phyloP scores from a whole-genome alignment of 2,329 filamentous ascomycete genomes.

The Colletotrichum viniferum region DNA sequence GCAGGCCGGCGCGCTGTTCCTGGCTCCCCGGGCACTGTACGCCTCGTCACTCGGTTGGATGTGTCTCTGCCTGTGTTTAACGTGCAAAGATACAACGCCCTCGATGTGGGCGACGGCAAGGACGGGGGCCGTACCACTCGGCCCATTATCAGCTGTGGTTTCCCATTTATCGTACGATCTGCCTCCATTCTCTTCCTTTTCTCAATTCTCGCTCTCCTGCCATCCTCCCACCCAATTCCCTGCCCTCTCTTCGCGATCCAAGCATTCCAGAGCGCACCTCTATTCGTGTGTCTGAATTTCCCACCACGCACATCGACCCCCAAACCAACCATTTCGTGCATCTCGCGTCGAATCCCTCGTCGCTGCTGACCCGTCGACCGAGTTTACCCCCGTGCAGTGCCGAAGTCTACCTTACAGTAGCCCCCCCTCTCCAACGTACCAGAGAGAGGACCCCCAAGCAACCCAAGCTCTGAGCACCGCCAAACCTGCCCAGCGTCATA shows the following conservation, averaged over 20 bases:
- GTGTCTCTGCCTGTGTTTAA: not conserved
- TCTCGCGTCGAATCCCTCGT: not conserved
- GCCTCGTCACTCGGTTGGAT: not conserved
- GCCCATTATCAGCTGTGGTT: constrained; percentile 19
- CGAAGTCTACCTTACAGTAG: not conserved
- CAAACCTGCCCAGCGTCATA: constrained; percentile 16
- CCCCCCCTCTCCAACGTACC: not conserved
- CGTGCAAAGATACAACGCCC: not conserved
- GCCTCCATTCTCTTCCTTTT: constrained; percentile 12
- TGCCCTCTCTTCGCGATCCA: not conserved
- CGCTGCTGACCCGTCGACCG: not conserved
- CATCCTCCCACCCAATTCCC: not conserved
- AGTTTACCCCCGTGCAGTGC: not conserved
- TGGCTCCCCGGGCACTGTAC: not conserved
- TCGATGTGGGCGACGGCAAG: not conserved
- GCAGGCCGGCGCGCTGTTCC: not conserved
- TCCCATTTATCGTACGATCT: constrained; percentile 24
- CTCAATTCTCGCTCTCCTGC: constrained; percentile 4
- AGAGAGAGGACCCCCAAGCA: not conserved
- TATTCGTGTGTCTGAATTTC: not conserved
- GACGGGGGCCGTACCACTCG: constrained; percentile 3
- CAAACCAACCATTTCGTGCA: constrained; percentile 4
- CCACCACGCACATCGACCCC: not conserved
- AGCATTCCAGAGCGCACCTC: not conserved
- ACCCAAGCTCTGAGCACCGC: constrained; percentile 1